Base-by-base conservation (phyloP, 1,284 basidiomycete species). In the Coniophora puteana region DNA sequence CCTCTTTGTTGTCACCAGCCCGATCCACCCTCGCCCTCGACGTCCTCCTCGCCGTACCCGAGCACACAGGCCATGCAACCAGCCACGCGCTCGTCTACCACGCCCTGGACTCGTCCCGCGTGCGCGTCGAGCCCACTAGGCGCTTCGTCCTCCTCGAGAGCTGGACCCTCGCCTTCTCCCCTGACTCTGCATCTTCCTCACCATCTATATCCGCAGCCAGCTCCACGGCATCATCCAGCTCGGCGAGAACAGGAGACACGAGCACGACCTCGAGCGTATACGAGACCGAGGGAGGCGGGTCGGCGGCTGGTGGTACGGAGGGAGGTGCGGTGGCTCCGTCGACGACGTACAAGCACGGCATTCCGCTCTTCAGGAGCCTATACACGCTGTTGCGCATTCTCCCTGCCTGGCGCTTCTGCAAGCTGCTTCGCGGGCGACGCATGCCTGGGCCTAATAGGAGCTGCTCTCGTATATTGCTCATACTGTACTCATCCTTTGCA, bases 301-400 rank as follows among this genome's bases (percentile, higher is more conserved):
- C n/a, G n/a, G n/a, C n/a, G n/a, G n/a, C n/a, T n/a, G n/a, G n/a
- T n/a, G n/a, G n/a, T n/a, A n/a, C n/a, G n/a, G n/a, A n/a, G n/a
- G n/a, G n/a, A n/a, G 54, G 60, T 33, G 83, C 82, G 38, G 69
- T 83, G 30, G 74, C 77, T 5, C 77, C 81, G n/a, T 71, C 84
- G 0, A 83, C 80, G 13, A 82, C 88, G 43, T 90, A 90, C 73
- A 89, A 90, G 61, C 79, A 88, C 51, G 78, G 81, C 22, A 89
- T 90, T 51, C 75, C 83, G 28, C 71, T 88, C 27, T 89, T 89
- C 64, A 73, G 87, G 38, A 84, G 82, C 55, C 57, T 89, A 4
- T 90, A 72, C 63, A 81, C 77, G 24, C 61, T 89, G 30, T 67
- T 89, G 33, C 72, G 83, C 40, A 70, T 86, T 18, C 68, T 89